Percentiles rank a stretch among this genome's conserved stretches.
Conservation (phyloP, 2,329 filamentous ascomycete genomes). For the Akanthomyces muscarius region DNA sequence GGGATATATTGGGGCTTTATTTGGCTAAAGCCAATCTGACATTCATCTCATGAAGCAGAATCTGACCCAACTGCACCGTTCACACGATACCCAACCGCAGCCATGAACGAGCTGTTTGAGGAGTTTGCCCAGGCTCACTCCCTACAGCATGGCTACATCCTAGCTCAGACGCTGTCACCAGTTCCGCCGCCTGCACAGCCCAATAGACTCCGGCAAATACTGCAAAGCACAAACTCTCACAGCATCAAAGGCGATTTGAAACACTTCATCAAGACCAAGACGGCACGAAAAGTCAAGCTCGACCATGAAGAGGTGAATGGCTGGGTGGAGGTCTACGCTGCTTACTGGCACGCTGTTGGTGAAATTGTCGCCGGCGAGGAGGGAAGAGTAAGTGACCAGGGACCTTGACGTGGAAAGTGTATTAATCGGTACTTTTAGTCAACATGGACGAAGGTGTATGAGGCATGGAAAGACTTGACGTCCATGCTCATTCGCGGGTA, state of each 20-base stretch:
- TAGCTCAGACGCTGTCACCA: constrained; percentile 74
- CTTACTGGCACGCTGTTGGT: constrained; percentile 79
- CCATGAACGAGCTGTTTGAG: constrained; percentile 69
- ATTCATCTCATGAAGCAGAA: not conserved
- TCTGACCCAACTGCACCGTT: not conserved
- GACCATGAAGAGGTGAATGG: constrained; percentile 65
- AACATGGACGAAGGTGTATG: constrained; percentile 82
- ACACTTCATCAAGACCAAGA: constrained; percentile 63
- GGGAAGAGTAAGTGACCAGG: constrained; percentile 30
- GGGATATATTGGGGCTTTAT: not conserved
- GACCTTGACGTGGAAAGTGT: constrained; percentile 1
- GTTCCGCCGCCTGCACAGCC: constrained; percentile 59
- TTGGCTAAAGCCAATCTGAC: not conserved
- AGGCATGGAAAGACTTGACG: constrained; percentile 81
- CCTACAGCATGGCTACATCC: constrained; percentile 62
- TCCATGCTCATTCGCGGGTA: constrained; percentile 78
- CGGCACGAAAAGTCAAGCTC: constrained; percentile 49
- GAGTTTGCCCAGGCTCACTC: constrained; percentile 69
- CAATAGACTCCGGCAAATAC: constrained; percentile 64
- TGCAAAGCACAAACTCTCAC: constrained; percentile 64
- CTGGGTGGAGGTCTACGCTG: constrained; percentile 83
- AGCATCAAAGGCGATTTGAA: constrained; percentile 67
- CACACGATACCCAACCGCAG: constrained; percentile 17
- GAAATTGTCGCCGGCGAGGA: constrained; percentile 59
- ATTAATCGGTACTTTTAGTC: constrained; percentile 31